Evolutionary conservation across 441 rosid genomes (phyloP).

Genomic region (Syzygium malaccense): DNA sequence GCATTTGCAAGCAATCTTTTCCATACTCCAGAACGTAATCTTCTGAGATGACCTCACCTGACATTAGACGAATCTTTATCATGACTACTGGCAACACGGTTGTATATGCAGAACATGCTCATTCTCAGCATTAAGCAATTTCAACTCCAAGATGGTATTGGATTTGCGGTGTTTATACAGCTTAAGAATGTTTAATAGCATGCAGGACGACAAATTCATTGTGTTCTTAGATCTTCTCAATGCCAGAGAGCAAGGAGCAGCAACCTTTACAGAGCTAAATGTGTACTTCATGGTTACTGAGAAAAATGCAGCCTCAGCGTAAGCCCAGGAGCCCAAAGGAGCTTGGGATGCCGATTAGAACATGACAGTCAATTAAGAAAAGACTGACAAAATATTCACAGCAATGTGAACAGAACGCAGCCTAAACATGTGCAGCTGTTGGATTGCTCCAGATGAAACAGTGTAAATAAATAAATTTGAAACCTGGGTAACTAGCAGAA

Average conservation of each 20-base stretch:
- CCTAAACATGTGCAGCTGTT: neutral
- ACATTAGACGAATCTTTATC: neutral
- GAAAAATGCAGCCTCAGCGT: neutral
- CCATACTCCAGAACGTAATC: conserved; percentile 8
- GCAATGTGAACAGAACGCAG: neutral
- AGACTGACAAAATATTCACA: neutral
- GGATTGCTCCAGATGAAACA: neutral
- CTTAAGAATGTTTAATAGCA: neutral
- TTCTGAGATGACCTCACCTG: conserved; percentile 10
- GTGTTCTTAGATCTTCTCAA: neutral
- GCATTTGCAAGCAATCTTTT: conserved; percentile 10
- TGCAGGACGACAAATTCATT: neutral
- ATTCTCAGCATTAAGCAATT: neutral
- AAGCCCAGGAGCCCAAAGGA: neutral
- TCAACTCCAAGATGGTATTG: neutral
- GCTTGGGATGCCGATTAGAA: neutral
- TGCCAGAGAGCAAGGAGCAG: neutral
- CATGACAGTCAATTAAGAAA: neutral
- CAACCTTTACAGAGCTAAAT: neutral
- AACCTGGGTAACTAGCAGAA: neutral
- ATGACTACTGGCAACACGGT: neutral
- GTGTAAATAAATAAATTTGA: neutral
- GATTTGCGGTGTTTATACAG: neutral
- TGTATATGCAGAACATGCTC: neutral
- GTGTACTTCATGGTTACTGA: neutral